Evolutionary conservation across 2,329 filamentous ascomycete species (phyloP), one percentile per base, ranked within the genome.

Genomic region (Sporothrix euskadiensis): DNA sequence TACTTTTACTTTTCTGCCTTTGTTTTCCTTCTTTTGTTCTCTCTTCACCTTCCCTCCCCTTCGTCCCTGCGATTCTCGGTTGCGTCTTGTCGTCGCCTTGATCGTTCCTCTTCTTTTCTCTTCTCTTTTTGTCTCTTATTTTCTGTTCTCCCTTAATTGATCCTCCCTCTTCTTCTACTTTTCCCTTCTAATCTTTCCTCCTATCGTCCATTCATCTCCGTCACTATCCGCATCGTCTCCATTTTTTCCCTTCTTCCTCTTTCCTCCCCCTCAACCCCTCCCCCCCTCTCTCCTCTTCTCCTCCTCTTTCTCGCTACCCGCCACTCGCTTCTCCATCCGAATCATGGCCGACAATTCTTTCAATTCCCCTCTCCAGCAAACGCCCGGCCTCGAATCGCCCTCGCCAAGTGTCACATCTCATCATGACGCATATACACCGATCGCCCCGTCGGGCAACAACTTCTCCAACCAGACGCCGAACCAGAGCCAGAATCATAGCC

Each of bases 331-430:
- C 54, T 44, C 57, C 39, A 30, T 65, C 56, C 72, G 26, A 61
- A 59, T 16, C 32, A 74, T 74, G 73, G 47, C 57, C 54, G 73
- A 74, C 41, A 59, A 47, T 12, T 30, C 26, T 8, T 74, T 65
- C 41, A 63, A 59, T 35, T 54, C 69, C 6, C 44, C 70, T 56
- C 56, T 52, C 16, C 63, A 65, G 57, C 56, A 57, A 14, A 75
- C 72, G 19, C 71, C 74, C 47, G 75, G 74, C 14, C 32, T 47
- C 68, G 74, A 74, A 41, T 74, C 75, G 22, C 75, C 75, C 9
- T 57, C 73, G 32, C 10, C 73, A 10, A 49, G 57, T 26, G 32
- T 68, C 14, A 35, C 52, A 26, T 41, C 70, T 2, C 44, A 56
- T 26, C 70, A 74, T 63, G 69, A 74, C 49, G 39, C 69, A 41